Evolutionary conservation across 192 early-diverging fungal species (phyloP), one percentile per base, ranked within the genome.

Genomic region (Backusella westeae): DNA sequence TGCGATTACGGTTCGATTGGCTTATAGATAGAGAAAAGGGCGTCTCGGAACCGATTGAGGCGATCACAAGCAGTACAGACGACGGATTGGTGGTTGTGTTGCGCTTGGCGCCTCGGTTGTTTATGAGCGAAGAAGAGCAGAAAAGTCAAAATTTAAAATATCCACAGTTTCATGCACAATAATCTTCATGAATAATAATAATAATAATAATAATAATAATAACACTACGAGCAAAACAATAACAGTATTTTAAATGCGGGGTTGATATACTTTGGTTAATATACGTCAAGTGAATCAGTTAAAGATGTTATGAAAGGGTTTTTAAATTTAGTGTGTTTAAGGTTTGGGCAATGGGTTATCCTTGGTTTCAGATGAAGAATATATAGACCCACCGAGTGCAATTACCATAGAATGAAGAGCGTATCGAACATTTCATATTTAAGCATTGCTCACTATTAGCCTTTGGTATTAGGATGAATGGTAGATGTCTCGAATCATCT

Each of bases 1-100:
- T 70, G 14, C 63, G 73, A 6, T 35, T 79, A 19, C 72, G 72
- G 17, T 79, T 79, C 71, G 71, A 78, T n/a, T 78, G 77, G 77
- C 26, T 78, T 26, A 63, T 75, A 8, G 73, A 74, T 66, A 8
- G 23, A 15, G 29, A 38, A 53, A 69, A 59, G n/a, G 36, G 49
- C 10, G 15, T 71, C 6, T 69, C 66, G 2, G 34, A 39, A 19
- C 46, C 78, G 8, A 67, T 79, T 12, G 78, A 79, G 34, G 68
- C 73, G 0, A 65, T 79, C 2, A 35, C 53, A 67, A 70, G 65
- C 21, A 36, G 72, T 34, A 63, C 72, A 5, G 70, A 69, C 44
- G 78, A 79, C 29, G 67, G 72, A 14, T 21, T 79, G 15, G 72
- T 79, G 0, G 59, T 79, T 53, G 78, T 75, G 17, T 66, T 75